phyloP scores from a whole-genome alignment of 441 rosid genomes.

The Isatis lusitanica region DNA sequence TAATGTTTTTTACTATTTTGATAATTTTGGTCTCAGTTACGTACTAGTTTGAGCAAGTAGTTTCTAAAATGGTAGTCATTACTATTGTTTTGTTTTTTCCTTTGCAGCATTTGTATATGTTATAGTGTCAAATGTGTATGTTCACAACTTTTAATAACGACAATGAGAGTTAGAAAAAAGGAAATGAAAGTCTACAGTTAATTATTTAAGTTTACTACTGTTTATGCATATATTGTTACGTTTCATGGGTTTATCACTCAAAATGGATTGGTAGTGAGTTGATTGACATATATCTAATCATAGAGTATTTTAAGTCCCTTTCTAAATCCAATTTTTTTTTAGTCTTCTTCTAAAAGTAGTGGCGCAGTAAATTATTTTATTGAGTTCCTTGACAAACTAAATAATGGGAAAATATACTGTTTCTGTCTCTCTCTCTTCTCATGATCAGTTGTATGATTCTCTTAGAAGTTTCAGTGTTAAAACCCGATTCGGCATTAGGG shows the following conservation, averaged over 20 bases:
- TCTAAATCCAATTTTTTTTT: neutral
- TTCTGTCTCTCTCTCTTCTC: neutral
- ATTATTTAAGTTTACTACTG: neutral
- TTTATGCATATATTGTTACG: neutral
- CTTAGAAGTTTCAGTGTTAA: neutral
- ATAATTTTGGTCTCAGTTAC: neutral
- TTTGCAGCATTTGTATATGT: neutral
- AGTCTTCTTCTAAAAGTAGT: neutral
- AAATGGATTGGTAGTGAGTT: neutral
- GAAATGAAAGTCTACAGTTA: neutral
- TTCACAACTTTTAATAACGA: neutral
- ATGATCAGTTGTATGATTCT: conserved; percentile 2
- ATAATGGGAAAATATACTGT: neutral
- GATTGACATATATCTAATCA: neutral
- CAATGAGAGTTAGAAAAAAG: neutral
- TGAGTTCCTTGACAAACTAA: conserved; percentile 17
- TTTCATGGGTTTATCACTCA: neutral
- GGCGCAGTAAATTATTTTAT: neutral
- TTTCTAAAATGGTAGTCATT: neutral
- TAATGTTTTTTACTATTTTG: neutral
- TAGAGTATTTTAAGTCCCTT: neutral
- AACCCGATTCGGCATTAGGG: neutral
- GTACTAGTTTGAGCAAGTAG: neutral
- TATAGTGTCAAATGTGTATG: neutral
- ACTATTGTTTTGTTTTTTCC: neutral